Evolutionary conservation across 2,329 filamentous ascomycete genomes (phyloP), one percentile per base, ranked within the genome.

Genomic region (Fusarium armeniacum): DNA sequence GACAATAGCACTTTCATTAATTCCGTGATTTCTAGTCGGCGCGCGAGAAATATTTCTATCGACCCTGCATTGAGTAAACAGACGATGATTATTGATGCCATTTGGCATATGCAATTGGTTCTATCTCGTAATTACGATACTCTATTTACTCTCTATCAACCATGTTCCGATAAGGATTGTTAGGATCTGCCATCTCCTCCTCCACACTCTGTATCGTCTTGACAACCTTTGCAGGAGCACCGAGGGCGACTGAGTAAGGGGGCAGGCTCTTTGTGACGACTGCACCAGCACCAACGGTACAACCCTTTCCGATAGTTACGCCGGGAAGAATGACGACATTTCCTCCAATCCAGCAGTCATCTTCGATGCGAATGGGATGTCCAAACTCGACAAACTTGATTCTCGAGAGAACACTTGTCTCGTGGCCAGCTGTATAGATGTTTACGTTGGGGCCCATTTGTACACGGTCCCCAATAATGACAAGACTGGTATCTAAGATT

Each of bases 401-500:
- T 20, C 85, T 81, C 3, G 80, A 83, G 55, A 81, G 80, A 1
- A 86, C 82, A 70, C 91, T 91, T 0, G 91, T 82, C 50, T 92
- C 91, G 77, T 96, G 93, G 0, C 88, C 91, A 2, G 87, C 92
- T 3, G 88, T 87, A 75, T 88, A 93, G 58, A 96, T 86, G 51
- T 83, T 87, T 0, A 94, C 91, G 71, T 89, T 90, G 0, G 92
- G 91, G 0, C 91, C 93, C 57, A 94, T 84, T 69, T 92, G 80
- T 3, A 91, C 92, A 30, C 92, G 86, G 28, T 90, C 85, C 0
- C 92, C 92, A 47, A 94, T 91, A 6, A 78, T 82, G 41, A 94
- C 89, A 4, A 88, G 81, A 69, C 88, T 91, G n/a, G 89, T 93
- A 76, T 95, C 92, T 16, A 94, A 81, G 63, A 94, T 90, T 3